phyloP scores from a whole-genome alignment of 1,284 basidiomycete genomes.

The Coniferiporia weirii region DNA sequence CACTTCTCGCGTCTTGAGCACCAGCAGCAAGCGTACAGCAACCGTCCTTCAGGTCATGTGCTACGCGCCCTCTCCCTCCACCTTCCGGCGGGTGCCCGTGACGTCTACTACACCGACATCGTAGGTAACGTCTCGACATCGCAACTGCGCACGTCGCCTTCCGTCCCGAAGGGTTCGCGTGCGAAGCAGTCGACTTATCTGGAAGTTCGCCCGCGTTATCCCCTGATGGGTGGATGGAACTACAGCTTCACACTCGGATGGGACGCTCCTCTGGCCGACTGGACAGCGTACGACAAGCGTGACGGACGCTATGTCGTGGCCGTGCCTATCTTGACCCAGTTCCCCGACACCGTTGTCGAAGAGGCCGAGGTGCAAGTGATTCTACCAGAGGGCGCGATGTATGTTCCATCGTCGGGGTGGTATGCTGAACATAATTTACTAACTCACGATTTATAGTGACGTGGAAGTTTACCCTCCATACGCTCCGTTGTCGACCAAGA shows the following conservation, averaged over 20 bases:
- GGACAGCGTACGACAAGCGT: conserved; percentile 54
- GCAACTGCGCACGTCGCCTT: conserved; percentile 64
- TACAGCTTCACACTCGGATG: conserved; percentile 93
- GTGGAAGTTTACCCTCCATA: conserved; percentile 78
- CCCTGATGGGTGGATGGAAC: conserved; percentile 96
- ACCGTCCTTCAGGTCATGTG: conserved; percentile 61
- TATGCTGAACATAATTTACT: not conserved
- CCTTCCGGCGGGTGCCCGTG: conserved; percentile 76
- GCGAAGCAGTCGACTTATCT: conserved; percentile 56
- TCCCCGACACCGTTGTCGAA: conserved; percentile 79
- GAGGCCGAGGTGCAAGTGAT: conserved; percentile 78
- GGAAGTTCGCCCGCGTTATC: conserved; percentile 88
- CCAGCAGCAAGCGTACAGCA: conserved; percentile 70
- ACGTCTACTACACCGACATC: conserved; percentile 84
- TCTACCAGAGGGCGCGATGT: conserved; percentile 93
- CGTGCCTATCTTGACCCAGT: conserved; percentile 82
- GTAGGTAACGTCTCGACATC: conserved; percentile 98
- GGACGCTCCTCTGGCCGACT: conserved; percentile 80
- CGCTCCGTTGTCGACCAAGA: conserved; percentile 53
- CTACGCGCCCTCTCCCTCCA: conserved; percentile 67
- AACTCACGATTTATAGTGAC: conserved; percentile 45
- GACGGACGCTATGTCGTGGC: conserved; percentile 67
- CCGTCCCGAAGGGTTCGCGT: conserved; percentile 51
- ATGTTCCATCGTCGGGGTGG: conserved; percentile 31
- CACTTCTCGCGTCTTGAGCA: conserved; percentile 92